Evolutionary conservation across 179 eudicot genomes (phyloP).

Genomic region (Monotropa hypopitys): DNA sequence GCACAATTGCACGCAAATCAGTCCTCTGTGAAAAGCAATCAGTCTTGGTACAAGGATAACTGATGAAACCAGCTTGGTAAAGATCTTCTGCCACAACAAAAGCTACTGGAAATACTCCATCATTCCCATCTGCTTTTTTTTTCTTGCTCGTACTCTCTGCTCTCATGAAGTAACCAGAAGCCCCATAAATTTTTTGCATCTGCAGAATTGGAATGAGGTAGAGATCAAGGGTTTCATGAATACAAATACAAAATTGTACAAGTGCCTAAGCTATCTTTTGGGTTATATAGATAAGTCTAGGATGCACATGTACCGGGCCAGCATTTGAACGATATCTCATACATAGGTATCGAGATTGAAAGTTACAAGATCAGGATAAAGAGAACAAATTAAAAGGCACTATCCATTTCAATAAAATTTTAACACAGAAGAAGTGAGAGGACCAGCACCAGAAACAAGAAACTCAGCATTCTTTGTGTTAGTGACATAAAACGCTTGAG

Average conservation of each 20-base stretch:
- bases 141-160: conserved; percentile 36
- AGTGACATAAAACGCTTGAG: background rate
- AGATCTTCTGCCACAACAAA: conserved; percentile 75
- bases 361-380: background rate
- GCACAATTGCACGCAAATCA: conserved; percentile 68
- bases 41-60: conserved; percentile 98
- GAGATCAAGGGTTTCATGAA: background rate
- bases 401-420: background rate
- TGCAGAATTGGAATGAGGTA: conserved; percentile 19
- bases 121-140: no score
- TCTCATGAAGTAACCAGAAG: conserved; percentile 76
- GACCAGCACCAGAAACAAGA: background rate
- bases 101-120: no score
- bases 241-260: background rate
- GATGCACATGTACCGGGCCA: background rate
- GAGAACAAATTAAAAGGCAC: background rate
- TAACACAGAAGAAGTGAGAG: background rate
- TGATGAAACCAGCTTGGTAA: conserved; percentile 89
- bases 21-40: conserved; percentile 70
- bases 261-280: background rate
- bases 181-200: conserved; percentile 94
- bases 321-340: background rate
- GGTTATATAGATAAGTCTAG: background rate
- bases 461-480: background rate
- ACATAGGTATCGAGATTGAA: background rate